phyloP scores from a whole-genome alignment of 1,284 basidiomycete species.

The Coniferiporia weirii region DNA sequence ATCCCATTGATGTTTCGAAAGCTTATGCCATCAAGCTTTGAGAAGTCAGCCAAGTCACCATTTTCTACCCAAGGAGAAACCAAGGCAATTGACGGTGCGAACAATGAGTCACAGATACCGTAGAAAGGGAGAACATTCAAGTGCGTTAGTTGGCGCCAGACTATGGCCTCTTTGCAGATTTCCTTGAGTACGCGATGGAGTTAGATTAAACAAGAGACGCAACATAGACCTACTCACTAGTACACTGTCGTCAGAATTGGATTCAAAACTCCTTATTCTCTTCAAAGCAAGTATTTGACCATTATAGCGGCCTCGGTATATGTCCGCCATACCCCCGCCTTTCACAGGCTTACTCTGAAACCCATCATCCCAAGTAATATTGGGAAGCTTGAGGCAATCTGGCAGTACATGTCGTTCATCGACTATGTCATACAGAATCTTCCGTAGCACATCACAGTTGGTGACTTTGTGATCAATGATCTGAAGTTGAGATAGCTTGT shows the following conservation, averaged over 20 bases:
- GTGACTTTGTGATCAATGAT: background rate
- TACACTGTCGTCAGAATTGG: background rate
- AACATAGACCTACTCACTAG: background rate
- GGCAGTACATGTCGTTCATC: background rate
- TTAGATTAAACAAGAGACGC: background rate
- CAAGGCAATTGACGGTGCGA: background rate
- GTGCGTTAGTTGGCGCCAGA: constrained; percentile 1
- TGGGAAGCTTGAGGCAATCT: background rate
- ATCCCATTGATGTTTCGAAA: background rate
- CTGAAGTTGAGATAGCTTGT: background rate
- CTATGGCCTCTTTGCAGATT: constrained; percentile 8
- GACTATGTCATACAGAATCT: background rate
- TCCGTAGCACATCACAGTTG: background rate
- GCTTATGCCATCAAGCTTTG: background rate
- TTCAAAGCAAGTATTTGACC: background rate
- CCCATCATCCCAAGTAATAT: background rate
- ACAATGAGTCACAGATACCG: background rate
- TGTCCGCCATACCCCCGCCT: background rate
- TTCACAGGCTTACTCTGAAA: background rate
- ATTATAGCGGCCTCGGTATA: background rate
- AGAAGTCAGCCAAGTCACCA: background rate
- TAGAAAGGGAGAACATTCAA: background rate
- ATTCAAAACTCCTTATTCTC: background rate
- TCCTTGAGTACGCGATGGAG: background rate
- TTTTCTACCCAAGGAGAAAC: constrained; percentile 10